Conservation (phyloP, 192 early-diverging fungal species). For the Backusella circina region DNA sequence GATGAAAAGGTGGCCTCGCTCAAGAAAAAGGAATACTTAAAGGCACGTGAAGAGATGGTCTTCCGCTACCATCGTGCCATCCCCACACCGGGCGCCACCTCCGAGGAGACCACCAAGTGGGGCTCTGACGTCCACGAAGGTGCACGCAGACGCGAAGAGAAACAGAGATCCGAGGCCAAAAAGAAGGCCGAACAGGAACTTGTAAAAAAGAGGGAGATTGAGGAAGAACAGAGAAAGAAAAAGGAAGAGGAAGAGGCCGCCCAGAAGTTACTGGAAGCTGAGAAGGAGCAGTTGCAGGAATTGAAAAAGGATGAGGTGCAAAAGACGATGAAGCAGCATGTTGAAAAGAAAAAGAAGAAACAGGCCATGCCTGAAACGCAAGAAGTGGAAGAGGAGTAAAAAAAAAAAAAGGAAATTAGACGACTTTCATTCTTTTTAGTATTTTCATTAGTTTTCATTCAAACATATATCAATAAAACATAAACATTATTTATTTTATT, state of each 20-base stretch:
- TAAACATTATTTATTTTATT: too few species aligned
- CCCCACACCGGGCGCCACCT: neutral
- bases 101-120: neutral
- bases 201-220: neutral
- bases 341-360: neutral
- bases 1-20: neutral
- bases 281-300: neutral
- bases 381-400: neutral
- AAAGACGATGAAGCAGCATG: neutral
- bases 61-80: constrained; percentile 6
- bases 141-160: neutral
- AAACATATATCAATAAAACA: neutral
- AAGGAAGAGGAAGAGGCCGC: neutral
- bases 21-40: neutral
- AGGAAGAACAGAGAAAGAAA: neutral
- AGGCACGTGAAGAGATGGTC: neutral
- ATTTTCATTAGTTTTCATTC: neutral
- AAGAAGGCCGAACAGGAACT: neutral
- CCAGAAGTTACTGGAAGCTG: neutral
- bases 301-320: neutral
- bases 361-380: neutral
- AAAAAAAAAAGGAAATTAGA: too few species aligned
- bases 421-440: neutral
- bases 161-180: neutral
- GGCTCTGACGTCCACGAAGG: neutral